These are phyloP conservation scores for Collybia sp. DNA, from an alignment of 768 basidiomycete species.

Conservation along the genomic window DNA sequence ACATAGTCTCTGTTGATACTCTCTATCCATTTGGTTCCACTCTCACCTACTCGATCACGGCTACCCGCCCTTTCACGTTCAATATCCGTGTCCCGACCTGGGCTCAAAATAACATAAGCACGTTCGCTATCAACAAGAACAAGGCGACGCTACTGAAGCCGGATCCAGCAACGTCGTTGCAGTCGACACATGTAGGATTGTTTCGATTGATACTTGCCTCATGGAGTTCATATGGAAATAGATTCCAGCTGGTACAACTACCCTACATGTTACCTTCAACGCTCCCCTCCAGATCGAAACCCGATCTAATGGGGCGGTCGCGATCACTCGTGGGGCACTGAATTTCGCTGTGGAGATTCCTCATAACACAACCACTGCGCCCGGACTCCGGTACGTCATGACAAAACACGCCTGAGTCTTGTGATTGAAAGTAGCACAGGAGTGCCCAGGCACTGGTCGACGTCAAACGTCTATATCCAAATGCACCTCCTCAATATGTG, in stretches of 20 bases:
- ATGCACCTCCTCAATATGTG: slow-evolving; percentile 28
- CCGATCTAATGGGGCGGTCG: slow-evolving; percentile 29
- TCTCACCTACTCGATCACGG: slow-evolving; percentile 29
- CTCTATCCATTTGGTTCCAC: slow-evolving; percentile 35
- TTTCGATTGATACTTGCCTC: neutral
- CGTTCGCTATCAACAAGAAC: slow-evolving; percentile 24
- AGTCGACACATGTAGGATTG: slow-evolving; percentile 22
- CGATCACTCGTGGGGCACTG: slow-evolving; percentile 30
- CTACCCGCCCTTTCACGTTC: slow-evolving; percentile 26
- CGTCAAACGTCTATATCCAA: slow-evolving; percentile 27
- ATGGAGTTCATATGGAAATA: slow-evolving; percentile 4
- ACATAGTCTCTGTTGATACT: slow-evolving; percentile 27
- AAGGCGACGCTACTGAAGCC: slow-evolving; percentile 15
- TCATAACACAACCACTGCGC: slow-evolving; percentile 26
- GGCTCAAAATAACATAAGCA: slow-evolving; percentile 30
- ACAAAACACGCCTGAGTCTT: too few species aligned
- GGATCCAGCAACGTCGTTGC: slow-evolving; percentile 22
- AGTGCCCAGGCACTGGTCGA: slow-evolving; percentile 32
- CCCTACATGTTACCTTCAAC: slow-evolving; percentile 23
- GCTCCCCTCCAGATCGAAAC: slow-evolving; percentile 28
- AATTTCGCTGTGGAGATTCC: slow-evolving; percentile 32
- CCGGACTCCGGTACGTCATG: slow-evolving; percentile 24
- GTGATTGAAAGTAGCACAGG: slow-evolving; percentile 11
- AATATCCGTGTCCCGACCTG: slow-evolving; percentile 33
- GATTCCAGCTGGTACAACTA: slow-evolving; percentile 21